These are phyloP conservation scores for Ensete ventricosum DNA, from an alignment of 176 grass and related monocot species.

Conservation along the genomic window DNA sequence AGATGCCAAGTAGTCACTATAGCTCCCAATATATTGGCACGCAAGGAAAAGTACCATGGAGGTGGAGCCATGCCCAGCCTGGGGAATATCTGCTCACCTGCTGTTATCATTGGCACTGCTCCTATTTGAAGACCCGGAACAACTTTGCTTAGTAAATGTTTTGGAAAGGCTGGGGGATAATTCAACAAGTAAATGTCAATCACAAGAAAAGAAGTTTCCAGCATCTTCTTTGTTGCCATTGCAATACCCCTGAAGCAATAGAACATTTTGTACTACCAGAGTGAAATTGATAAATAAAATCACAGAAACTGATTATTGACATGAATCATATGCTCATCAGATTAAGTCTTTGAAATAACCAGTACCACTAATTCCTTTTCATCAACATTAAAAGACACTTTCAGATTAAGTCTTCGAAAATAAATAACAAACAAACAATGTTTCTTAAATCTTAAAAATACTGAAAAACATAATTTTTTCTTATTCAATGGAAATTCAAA, in stretches of 20 bases:
- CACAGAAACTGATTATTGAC: neutral
- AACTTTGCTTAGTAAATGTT: conserved; percentile 64
- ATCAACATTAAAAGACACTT: too few species aligned
- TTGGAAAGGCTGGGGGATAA: conserved; percentile 80
- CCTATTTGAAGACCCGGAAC: conserved; percentile 86
- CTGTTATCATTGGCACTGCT: conserved; percentile 65
- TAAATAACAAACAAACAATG: too few species aligned
- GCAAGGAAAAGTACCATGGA: conserved; percentile 59
- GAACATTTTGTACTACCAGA: neutral
- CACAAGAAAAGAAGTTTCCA: conserved; percentile 73
- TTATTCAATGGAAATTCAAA: too few species aligned
- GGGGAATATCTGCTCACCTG: conserved; percentile 89
- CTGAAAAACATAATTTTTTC: too few species aligned
- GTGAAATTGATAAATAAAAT: neutral
- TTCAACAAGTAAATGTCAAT: conserved; percentile 71
- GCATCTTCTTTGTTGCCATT: conserved; percentile 69
- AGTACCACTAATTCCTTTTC: neutral
- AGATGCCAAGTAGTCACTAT: conserved; percentile 78
- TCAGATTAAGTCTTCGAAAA: too few species aligned
- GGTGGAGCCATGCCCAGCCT: conserved; percentile 88
- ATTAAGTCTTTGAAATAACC: neutral
- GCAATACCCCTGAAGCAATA: conserved; percentile 71
- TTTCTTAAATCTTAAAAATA: too few species aligned
- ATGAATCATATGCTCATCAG: neutral
- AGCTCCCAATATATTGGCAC: conserved; percentile 92